Percentiles rank a stretch among this genome's conserved stretches.
phyloP scores from a whole-genome alignment of 2,329 filamentous ascomycete genomes.

The Epichloe sibirici region DNA sequence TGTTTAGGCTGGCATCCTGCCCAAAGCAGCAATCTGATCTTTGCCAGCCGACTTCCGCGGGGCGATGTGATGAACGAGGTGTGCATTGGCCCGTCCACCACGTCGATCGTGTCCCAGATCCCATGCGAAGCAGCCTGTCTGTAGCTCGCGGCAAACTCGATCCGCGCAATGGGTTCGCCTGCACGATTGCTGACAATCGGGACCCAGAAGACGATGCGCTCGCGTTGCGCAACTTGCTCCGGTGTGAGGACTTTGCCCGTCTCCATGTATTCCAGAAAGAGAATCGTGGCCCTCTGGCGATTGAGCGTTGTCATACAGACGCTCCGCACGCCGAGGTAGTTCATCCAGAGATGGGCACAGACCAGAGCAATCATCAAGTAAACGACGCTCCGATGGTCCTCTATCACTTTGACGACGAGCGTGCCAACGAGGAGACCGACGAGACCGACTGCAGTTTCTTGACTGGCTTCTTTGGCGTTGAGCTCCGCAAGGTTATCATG shows the following conservation, averaged over 20 bases:
- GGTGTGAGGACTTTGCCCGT: slow-evolving; percentile 47
- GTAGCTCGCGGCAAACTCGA: slow-evolving; percentile 31
- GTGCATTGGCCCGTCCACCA: slow-evolving; percentile 18
- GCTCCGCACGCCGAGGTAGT: slow-evolving; percentile 72
- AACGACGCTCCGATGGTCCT: slow-evolving; percentile 62
- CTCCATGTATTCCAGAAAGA: slow-evolving; percentile 49
- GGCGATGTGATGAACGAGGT: slow-evolving; percentile 19
- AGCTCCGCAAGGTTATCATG: slow-evolving; percentile 83
- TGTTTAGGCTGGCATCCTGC: slow-evolving; percentile 17
- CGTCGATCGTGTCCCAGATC: slow-evolving; percentile 10
- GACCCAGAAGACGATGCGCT: slow-evolving; percentile 46
- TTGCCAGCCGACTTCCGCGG: slow-evolving; percentile 8
- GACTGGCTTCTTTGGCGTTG: slow-evolving; percentile 89
- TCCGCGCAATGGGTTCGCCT: slow-evolving; percentile 18
- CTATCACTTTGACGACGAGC: slow-evolving; percentile 64
- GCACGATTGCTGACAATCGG: slow-evolving; percentile 18
- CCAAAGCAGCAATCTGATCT: slow-evolving; percentile 25
- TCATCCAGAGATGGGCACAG: slow-evolving; percentile 66
- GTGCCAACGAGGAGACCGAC: slow-evolving; percentile 79
- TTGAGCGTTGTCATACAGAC: slow-evolving; percentile 80
- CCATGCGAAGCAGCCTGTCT: slow-evolving; percentile 18
- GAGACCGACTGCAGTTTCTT: slow-evolving; percentile 86
- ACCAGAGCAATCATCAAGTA: slow-evolving; percentile 59
- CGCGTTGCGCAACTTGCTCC: slow-evolving; percentile 48
- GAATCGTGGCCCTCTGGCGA: slow-evolving; percentile 70